Percentiles rank a stretch among this genome's conserved stretches.
These are phyloP conservation scores for Acanthamoeba healyi DNA, from an alignment of 208 protist species.

Conservation along the genomic window DNA sequence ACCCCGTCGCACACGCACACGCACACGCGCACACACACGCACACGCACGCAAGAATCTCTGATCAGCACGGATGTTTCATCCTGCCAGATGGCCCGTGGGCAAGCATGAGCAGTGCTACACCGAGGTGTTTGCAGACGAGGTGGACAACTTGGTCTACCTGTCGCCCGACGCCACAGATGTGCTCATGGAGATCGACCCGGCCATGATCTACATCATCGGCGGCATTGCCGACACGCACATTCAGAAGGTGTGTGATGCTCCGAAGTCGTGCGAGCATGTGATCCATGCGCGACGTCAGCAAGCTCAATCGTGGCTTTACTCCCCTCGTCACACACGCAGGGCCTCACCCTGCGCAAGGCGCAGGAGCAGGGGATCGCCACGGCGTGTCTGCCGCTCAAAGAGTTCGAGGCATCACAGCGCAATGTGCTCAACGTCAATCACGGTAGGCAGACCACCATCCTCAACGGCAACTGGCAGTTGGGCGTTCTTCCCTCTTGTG, in stretches of 20 bases:
- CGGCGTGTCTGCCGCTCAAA: slow-evolving; percentile 39
- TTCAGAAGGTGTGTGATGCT: slow-evolving; percentile 37
- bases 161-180: slow-evolving; percentile 36
- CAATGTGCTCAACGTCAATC: slow-evolving; percentile 62
- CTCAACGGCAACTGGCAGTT: too few species aligned
- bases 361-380: slow-evolving; percentile 40
- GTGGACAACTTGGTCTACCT: slow-evolving; percentile 62
- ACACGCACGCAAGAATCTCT: too few species aligned
- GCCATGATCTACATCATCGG: slow-evolving; percentile 71
- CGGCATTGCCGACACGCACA: slow-evolving; percentile 57
- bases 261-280: too few species aligned
- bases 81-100: slow-evolving; percentile 31
- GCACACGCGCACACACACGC: too few species aligned
- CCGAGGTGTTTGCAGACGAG: slow-evolving; percentile 52
- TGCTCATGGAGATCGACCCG: neutral
- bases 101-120: slow-evolving; percentile 43
- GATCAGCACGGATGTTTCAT: too few species aligned
- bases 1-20: neutral
- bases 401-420: neutral
- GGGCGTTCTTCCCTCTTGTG: neutral
- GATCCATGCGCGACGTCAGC: neutral
- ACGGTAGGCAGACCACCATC: neutral
- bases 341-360: slow-evolving; percentile 50
- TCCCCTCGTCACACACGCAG: neutral
- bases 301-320: neutral